Base-by-base conservation (phyloP, 495 filamentous ascomycete genomes). In the Geopyxis carbonaria region DNA sequence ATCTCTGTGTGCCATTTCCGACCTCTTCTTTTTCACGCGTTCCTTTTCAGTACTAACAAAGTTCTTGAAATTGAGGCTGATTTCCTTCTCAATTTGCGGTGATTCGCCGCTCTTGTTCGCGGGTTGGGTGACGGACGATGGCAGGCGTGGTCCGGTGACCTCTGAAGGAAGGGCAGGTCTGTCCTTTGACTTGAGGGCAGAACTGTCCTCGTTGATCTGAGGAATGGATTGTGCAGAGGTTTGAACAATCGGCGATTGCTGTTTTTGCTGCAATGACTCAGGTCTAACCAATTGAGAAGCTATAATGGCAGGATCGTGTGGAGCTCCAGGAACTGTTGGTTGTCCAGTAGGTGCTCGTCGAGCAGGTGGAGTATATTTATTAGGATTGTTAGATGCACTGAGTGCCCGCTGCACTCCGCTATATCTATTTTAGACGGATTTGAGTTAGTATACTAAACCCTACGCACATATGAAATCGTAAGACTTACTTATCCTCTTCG, bases 281-380 rank as follows among this genome's bases (percentile, higher is more conserved):
- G 70, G 63, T 16, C 67, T 66, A 38, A 68, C 64, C 20, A 84
- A 56, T 50, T 78, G 73, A 13, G 80, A 72, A 18, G 79, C 78
- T 47, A 87, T 85, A 50, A 87, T 87, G 29, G 80, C 76, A 23
- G 84, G 76, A 45, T 87, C 80, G 21, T 78, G 69, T 6, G 81
- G 78, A 44, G 73, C 76, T 19, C 79, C 75, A 45, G 70, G 65
- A 32, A 81, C 77, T 36, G 73, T 81, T 0, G 80, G 61, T 35
- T 77, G 69, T 27, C 67, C 76, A 15, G 77, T 75, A 19, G 80
- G 78, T 21, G 84, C 75, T 45, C 89, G 73, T 41, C 79, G 69
- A 9, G 80, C 85, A 14, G 89, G 89, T 6, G 87, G 85, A 0
- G 78, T 93, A 53, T 95, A 97, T 53, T 78, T 83, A 58, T 80